Evolutionary conservation across 2,329 filamentous ascomycete species (phyloP).

Genomic region (Fusarium circinatum): DNA sequence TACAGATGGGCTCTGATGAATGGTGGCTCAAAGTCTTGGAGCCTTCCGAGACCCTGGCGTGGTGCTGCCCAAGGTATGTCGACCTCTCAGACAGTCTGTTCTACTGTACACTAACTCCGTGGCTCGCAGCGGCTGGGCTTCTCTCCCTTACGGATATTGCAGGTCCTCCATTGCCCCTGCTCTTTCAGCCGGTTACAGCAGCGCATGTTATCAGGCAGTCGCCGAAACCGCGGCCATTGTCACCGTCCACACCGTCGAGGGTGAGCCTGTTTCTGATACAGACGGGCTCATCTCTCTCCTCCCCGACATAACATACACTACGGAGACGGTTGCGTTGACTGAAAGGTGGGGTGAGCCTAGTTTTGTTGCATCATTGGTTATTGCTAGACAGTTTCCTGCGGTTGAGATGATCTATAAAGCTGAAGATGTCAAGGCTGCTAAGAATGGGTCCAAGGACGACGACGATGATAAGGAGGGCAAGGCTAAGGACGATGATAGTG

Average conservation of each 20-base stretch:
- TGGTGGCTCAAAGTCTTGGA: constrained; percentile 15
- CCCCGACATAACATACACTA: not conserved
- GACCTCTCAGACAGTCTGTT: not conserved
- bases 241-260: constrained; percentile 19
- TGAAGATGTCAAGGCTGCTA: constrained; percentile 13
- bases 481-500: not conserved
- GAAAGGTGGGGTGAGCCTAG: not conserved
- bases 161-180: constrained; percentile 10
- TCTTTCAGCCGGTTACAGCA: not conserved
- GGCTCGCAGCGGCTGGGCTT: constrained; percentile 21
- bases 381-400: constrained; percentile 12
- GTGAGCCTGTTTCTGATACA: constrained; percentile 1
- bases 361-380: not conserved
- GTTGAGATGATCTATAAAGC: constrained; percentile 28
- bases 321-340: not conserved
- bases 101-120: not conserved
- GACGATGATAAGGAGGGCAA: not conserved
- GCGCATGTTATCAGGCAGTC: not conserved
- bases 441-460: not conserved
- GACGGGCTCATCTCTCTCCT: not conserved
- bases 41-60: constrained; percentile 35
- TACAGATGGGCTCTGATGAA: not conserved
- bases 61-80: constrained; percentile 38
- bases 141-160: constrained; percentile 10
- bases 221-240: not conserved